Evolutionary conservation across 176 grass and related monocot species (phyloP), one percentile per base, ranked within the genome.

Genomic region (Avena eriantha): DNA sequence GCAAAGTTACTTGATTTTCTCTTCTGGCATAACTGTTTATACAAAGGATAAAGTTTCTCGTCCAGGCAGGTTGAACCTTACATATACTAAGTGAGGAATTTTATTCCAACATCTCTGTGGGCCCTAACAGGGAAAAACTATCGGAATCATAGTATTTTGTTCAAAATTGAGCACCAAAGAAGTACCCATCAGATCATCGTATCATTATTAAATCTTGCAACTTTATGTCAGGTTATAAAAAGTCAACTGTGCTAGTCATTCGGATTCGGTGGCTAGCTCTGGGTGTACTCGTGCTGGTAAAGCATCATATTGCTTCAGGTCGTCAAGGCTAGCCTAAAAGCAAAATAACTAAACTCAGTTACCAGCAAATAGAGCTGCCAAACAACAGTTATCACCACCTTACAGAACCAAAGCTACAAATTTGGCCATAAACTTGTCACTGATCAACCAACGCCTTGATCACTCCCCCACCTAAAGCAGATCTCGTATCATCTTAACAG

Each of bases 1-100:
- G 14, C 2, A 31, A 86, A 82, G 63, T 73, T 77, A 77, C 29
- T 31, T 34, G 17, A 77, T 61, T 79, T 82, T 8, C 69, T 89
- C 66, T 22, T 81, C 36, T 45, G 54, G 12, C 8, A 76, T 16
- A 76, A 78, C 10, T 21, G 13, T 39, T 82, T 24, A 70, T 54
- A 36, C 48, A 82, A 82, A 22, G 12, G 29, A 35, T 24, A 46
- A 1, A 14, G 0, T 72, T 56, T 43, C 48, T 3, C 68, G 49
- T 75, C 24, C 18, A 51, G 36, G 45, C 54, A 84, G 23, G 41
- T 29, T 63, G 19, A 65, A 69, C 17, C 61, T 33, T 81, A 22
- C 19, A 22, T 68, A 35, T 31, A 39, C 0, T 15, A 60, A 3
- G 4, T 36, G 71, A 51, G 43, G 6, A 48, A 46, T 76, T 35